These are phyloP conservation scores for Scytalidium lignicola DNA, from an alignment of 2,329 filamentous ascomycete genomes.

Conservation along the genomic window DNA sequence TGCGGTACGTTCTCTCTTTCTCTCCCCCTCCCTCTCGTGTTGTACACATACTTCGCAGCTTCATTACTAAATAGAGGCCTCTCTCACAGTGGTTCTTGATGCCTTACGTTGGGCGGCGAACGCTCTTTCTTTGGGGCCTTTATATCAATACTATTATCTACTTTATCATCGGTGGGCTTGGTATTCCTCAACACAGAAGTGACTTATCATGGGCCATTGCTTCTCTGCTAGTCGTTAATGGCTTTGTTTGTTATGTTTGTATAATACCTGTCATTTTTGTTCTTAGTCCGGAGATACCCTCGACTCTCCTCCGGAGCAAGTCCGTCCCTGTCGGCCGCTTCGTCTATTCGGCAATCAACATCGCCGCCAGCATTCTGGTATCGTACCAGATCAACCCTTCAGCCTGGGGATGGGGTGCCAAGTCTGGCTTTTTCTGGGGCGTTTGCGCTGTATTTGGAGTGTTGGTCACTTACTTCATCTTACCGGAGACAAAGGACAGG, in stretches of 20 bases:
- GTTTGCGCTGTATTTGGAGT: conserved; percentile 39
- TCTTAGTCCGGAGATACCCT: conserved; percentile 75
- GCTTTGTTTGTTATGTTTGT: conserved; percentile 74
- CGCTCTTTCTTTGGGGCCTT: conserved; percentile 49
- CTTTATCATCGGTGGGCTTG: conserved; percentile 60
- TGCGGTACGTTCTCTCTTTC: conserved; percentile 43
- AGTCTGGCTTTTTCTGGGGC: conserved; percentile 81
- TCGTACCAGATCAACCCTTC: conserved; percentile 86
- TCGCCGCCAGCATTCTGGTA: conserved; percentile 71
- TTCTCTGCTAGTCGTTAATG: conserved; percentile 71
- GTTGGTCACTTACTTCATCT: conserved; percentile 70
- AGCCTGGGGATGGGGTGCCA: conserved; percentile 82
- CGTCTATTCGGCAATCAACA: conserved; percentile 63
- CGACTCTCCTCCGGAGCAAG: conserved; percentile 77
- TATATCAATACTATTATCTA: conserved; percentile 70
- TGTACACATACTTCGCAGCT: not conserved
- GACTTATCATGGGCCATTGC: conserved; percentile 48
- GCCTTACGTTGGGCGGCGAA: conserved; percentile 39
- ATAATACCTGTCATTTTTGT: conserved; percentile 86
- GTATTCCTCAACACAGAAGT: conserved; percentile 34
- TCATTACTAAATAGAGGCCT: not conserved
- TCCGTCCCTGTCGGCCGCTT: conserved; percentile 78
- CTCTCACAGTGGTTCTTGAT: conserved; percentile 40
- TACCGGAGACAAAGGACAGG: conserved; percentile 71
- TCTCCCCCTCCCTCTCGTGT: too few relatives aligned